These are phyloP conservation scores for Cruciata laevipes DNA, from an alignment of 257 asterid genomes.

Conservation along the genomic window DNA sequence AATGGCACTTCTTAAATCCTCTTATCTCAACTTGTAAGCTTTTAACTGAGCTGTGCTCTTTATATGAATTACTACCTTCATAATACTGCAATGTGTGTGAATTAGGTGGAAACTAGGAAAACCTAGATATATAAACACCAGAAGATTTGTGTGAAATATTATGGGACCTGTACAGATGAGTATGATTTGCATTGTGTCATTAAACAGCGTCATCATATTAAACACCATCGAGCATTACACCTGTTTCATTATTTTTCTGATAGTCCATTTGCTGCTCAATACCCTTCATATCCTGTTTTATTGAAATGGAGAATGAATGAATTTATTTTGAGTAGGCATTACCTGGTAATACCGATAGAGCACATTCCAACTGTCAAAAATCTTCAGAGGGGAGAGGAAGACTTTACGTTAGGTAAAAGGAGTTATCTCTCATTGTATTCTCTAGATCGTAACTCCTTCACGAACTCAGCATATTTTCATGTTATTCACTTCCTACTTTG, in stretches of 20 bases:
- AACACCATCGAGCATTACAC: too few relatives aligned
- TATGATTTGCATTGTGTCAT: neutral
- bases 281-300: neutral
- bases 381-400: slow-evolving; percentile 48
- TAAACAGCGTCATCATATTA: too few relatives aligned
- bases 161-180: neutral
- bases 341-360: slow-evolving; percentile 75
- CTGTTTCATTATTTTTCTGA: too few relatives aligned
- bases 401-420: slow-evolving; percentile 51
- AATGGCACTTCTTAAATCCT: neutral
- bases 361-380: slow-evolving; percentile 76
- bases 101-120: neutral
- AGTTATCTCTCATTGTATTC: neutral
- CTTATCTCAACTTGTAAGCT: neutral
- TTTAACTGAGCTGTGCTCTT: neutral
- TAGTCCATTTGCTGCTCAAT: neutral
- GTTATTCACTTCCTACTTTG: slow-evolving; percentile 7
- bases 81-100: neutral
- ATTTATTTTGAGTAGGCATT: slow-evolving; percentile 47
- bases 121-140: neutral
- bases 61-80: neutral
- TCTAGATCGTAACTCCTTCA: slow-evolving; percentile 1
- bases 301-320: neutral
- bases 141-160: neutral
- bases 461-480: neutral